Evolutionary conservation across 2,329 filamentous ascomycete species (phyloP).

Genomic region (Pseudocercospora ulei): DNA sequence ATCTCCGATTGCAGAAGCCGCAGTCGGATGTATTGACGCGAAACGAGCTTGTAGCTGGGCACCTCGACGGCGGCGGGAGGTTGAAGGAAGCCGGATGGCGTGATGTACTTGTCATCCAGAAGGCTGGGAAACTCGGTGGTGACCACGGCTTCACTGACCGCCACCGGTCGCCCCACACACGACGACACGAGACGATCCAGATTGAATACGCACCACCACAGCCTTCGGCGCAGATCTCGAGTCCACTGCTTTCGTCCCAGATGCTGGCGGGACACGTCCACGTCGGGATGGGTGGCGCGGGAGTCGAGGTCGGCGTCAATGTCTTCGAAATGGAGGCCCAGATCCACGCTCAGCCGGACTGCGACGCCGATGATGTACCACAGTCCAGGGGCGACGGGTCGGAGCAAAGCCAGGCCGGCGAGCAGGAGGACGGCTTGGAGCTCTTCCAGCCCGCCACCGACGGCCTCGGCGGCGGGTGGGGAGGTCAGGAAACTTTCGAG

Average conservation of each 20-base stretch:
- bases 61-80: constrained; percentile 43
- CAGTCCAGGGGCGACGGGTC: constrained; percentile 82
- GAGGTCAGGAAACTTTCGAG: constrained; percentile 73
- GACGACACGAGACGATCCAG: constrained; percentile 88
- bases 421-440: constrained; percentile 85
- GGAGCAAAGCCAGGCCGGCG: constrained; percentile 79
- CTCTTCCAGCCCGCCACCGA: constrained; percentile 83
- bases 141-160: constrained; percentile 90
- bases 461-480: constrained; percentile 53
- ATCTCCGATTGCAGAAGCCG: constrained; percentile 89
- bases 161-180: constrained; percentile 85
- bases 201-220: constrained; percentile 96
- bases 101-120: constrained; percentile 81
- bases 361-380: constrained; percentile 98
- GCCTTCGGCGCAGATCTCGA: constrained; percentile 69
- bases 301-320: constrained; percentile 50
- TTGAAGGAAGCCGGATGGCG: constrained; percentile 60
- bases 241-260: constrained; percentile 67
- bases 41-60: constrained; percentile 80
- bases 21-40: constrained; percentile 84
- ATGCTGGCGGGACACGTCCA: constrained; percentile 13
- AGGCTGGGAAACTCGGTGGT: constrained; percentile 89
- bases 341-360: constrained; percentile 76
- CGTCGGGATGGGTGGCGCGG: constrained; percentile 18
- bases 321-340: constrained; percentile 88